A percentile compares a stretch with the other conserved stretches of the same genome.
Evolutionary conservation across 495 filamentous ascomycete species (phyloP).

Genomic region (Aspergillus kassunensis): DNA sequence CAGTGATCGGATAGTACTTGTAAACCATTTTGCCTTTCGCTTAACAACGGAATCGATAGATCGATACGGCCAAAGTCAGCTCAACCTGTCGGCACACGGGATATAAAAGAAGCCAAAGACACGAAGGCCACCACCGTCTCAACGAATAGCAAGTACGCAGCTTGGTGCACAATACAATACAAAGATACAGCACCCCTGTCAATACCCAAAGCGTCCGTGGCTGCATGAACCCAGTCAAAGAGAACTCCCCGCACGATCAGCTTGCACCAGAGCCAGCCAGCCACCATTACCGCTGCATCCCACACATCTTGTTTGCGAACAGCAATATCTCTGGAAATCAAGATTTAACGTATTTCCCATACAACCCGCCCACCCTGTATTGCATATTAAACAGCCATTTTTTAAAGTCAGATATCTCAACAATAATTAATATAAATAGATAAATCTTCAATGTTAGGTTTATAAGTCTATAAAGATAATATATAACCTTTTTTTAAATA

Average conservation of each 20-base stretch:
- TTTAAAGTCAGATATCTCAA: too few relatives aligned
- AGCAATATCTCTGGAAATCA: background rate
- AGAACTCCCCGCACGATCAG: background rate
- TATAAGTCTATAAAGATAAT: too few relatives aligned
- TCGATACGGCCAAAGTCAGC: too few relatives aligned
- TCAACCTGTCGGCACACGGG: too few relatives aligned
- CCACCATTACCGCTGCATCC: background rate
- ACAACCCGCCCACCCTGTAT: too few relatives aligned
- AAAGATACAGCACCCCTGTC: background rate
- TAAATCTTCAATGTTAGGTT: too few relatives aligned
- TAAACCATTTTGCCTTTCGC: background rate
- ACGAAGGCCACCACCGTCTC: too few relatives aligned
- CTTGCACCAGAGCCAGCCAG: background rate
- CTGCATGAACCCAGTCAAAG: constrained; percentile 1
- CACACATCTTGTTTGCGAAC: background rate
- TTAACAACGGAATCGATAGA: background rate
- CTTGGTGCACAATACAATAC: background rate
- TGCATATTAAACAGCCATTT: too few relatives aligned
- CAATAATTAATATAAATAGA: too few relatives aligned
- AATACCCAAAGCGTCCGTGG: background rate
- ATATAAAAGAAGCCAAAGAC: background rate
- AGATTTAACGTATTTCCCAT: too few relatives aligned
- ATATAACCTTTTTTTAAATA: too few relatives aligned
- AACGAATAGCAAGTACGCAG: too few relatives aligned
- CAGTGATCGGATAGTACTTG: background rate